phyloP scores from a whole-genome alignment of 108 stramenopile species.

The Chaetoceros tenuissimus region DNA sequence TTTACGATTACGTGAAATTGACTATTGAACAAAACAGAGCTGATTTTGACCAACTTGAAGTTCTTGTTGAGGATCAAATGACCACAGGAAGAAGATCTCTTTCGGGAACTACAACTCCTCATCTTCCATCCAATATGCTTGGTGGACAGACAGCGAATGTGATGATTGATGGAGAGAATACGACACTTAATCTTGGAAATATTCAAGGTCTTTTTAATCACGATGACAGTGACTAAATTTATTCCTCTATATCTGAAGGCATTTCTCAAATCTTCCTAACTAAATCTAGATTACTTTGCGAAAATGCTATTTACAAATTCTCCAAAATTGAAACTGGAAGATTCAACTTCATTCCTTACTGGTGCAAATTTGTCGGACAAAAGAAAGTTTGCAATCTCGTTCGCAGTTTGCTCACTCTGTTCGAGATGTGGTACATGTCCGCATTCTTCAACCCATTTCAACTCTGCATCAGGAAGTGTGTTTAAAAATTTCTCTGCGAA shows the following conservation, averaged over 20 bases:
- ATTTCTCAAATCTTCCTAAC: too few relatives aligned
- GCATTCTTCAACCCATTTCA: conserved; percentile 86
- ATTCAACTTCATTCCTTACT: too few relatives aligned
- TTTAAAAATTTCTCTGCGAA: conserved; percentile 78
- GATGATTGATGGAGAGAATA: not conserved
- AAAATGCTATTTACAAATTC: too few relatives aligned
- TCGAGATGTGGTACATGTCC: conserved; percentile 94
- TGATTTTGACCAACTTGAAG: conserved; percentile 65
- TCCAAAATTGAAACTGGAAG: too few relatives aligned
- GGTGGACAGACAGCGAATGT: not conserved
- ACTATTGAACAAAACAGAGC: conserved; percentile 47
- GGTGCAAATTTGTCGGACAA: not conserved
- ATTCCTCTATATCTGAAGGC: too few relatives aligned
- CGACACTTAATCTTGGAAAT: not conserved
- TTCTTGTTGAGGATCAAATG: conserved; percentile 66
- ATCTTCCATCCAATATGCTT: not conserved
- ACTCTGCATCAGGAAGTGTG: conserved; percentile 53
- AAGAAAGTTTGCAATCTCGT: conserved; percentile 60
- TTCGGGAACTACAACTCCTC: not conserved
- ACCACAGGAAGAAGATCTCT: conserved; percentile 16
- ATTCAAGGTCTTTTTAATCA: not conserved
- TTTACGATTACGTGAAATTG: conserved; percentile 55
- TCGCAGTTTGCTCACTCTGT: conserved; percentile 73
- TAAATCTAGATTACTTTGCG: too few relatives aligned
- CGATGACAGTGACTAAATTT: not conserved